Evolutionary conservation across 2,329 filamentous ascomycete species (phyloP), one percentile per base, ranked within the genome.

Genomic region (Penicillium glabrum): DNA sequence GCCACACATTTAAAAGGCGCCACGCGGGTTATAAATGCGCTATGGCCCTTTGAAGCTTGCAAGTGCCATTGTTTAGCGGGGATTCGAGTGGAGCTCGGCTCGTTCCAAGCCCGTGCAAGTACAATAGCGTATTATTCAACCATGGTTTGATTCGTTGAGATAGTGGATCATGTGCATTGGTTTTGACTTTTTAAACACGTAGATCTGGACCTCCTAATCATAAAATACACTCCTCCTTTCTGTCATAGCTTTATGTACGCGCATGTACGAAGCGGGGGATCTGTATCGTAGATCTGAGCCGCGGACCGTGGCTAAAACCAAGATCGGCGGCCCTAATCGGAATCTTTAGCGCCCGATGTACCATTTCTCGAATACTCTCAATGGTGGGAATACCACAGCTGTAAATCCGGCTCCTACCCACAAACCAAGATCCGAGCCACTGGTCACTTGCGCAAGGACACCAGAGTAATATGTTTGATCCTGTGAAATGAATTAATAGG

Each of bases 381-480:
- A 56, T 3, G 68, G 67, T 3, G 74, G 72, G 61, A 74, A 77
- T 0, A 62, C 63, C 23, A 73, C 24, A 29, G 65, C 67, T 0
- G 75, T 69, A 59, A 76, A 77, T 9, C 66, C 67, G 14, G 69
- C 65, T 1, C 64, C 72, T 16, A 75, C 61, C 72, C 73, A 75
- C 5, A 74, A 62, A 1, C 75, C 75, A 54, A 77, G 46, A 53
- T 77, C 75, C 33, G 69, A 68, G 2, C 72, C 74, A 9, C 68
- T 66, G 1, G 64, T 58, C 27, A 75, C 64, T 31, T 63, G 59
- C 33, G 74, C 74, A 49, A 77, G 61, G 2, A 74, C 71, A 1
- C 75, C 75, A 11, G 65, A 65, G 54, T 73, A 78, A 60, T 74
- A 77, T 14, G 67, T 61, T 69, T 78, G 75, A 35, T 72, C 61